A percentile compares a stretch with the other conserved stretches of the same genome.
Conservation (phyloP, 2,329 filamentous ascomycete species). For the Cladosporium oxysporum region DNA sequence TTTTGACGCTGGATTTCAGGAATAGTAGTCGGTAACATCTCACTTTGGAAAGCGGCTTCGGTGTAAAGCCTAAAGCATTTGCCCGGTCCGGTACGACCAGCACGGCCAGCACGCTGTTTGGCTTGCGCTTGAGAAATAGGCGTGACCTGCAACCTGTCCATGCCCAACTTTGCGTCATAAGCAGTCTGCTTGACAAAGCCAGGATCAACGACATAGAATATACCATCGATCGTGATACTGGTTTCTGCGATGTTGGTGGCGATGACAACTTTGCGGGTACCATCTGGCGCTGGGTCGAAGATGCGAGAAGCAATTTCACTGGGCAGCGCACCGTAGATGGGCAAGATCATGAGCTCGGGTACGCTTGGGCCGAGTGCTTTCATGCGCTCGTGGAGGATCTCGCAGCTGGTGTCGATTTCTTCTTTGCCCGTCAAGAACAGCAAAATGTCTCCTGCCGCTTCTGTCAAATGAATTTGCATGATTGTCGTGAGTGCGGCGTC, state of each 20-base stretch:
- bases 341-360: constrained; percentile 87
- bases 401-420: constrained; percentile 93
- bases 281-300: constrained; percentile 87
- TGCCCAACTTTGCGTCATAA: constrained; percentile 94
- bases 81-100: constrained; percentile 89
- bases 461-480: constrained; percentile 96
- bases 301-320: constrained; percentile 92
- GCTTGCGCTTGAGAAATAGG: constrained; percentile 97
- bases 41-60: constrained; percentile 90
- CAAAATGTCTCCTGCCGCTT: constrained; percentile 91
- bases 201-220: constrained; percentile 95
- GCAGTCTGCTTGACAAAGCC: constrained; percentile 98
- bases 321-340: constrained; percentile 92
- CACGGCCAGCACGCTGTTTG: constrained; percentile 88
- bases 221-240: constrained; percentile 95
- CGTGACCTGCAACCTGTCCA: constrained; percentile 94
- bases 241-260: constrained; percentile 99
- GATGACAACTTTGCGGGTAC: constrained; percentile 90
- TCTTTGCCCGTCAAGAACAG: constrained; percentile 96
- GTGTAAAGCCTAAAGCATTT: constrained; percentile 97
- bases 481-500: constrained; percentile 93
- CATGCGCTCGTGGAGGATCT: constrained; percentile 93
- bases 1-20: constrained; percentile 97
- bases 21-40: constrained; percentile 95
- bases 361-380: constrained; percentile 89